phyloP scores from a whole-genome alignment of 352 stramenopile species.

The Blastocystis sp. region DNA sequence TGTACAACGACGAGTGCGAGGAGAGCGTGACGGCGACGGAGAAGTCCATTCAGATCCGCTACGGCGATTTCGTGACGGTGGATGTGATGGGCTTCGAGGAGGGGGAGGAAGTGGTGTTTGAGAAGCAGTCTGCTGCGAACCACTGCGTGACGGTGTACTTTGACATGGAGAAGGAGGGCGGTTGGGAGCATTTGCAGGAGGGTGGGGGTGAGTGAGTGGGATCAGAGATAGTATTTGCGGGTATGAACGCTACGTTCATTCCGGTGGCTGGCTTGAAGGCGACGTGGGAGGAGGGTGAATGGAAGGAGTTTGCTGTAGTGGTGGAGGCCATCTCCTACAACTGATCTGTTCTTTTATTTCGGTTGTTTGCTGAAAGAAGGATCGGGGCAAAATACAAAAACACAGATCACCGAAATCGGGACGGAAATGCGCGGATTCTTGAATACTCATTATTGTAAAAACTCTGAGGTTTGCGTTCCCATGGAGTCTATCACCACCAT shows the following conservation, averaged over 20 bases:
- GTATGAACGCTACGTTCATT: background rate
- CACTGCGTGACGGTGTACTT: background rate
- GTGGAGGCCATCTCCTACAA: background rate
- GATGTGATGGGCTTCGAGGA: background rate
- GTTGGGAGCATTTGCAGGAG: background rate
- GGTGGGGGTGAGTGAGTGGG: background rate
- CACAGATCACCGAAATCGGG: too few species aligned
- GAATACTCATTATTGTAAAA: background rate
- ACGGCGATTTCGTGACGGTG: conserved; percentile 25
- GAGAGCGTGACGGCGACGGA: background rate
- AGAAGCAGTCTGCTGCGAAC: background rate
- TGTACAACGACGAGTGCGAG: conserved; percentile 25
- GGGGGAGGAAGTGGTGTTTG: background rate
- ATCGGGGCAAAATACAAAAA: background rate
- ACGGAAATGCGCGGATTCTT: background rate
- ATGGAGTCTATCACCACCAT: background rate
- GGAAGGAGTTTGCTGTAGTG: background rate
- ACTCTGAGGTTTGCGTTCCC: background rate
- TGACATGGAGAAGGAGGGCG: background rate
- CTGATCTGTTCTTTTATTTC: background rate
- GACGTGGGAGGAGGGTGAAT: background rate
- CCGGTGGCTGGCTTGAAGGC: background rate
- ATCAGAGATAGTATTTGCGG: background rate
- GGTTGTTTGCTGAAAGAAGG: conserved; percentile 1
- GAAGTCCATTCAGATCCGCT: background rate